Evolutionary conservation across 1,284 basidiomycete species (phyloP).

Genomic region (Malassezia psittaci): DNA sequence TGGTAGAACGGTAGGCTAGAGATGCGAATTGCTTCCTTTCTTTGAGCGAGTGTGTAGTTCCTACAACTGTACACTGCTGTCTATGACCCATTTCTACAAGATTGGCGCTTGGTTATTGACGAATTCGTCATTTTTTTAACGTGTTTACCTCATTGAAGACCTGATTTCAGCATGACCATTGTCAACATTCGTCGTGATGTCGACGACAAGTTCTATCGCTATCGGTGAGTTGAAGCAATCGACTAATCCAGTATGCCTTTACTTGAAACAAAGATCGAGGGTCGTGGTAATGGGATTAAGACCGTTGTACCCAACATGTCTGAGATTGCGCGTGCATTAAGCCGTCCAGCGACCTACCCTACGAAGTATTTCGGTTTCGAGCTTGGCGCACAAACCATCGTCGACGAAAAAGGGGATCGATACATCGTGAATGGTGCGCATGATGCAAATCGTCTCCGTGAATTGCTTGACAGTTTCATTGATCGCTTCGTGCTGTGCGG

Average conservation of each 20-base stretch:
- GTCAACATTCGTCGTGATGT: constrained; percentile 98
- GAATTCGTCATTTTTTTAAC: not conserved
- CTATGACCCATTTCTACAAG: not conserved
- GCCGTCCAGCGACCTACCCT: constrained; percentile 85
- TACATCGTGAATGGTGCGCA: constrained; percentile 99
- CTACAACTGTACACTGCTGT: not conserved
- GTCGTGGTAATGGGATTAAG: constrained; percentile 99
- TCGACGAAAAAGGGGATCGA: constrained; percentile 90
- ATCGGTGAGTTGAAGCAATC: constrained; percentile 20
- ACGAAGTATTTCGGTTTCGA: constrained; percentile 99
- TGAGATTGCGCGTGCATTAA: constrained; percentile 88
- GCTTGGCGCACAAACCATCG: constrained; percentile 90
- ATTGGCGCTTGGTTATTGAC: not conserved
- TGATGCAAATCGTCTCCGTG: constrained; percentile 78
- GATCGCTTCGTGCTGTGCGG: constrained; percentile 91
- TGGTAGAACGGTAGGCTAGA: too few species aligned
- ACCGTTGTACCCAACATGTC: constrained; percentile 77
- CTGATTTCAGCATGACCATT: constrained; percentile 52
- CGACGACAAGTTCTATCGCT: constrained; percentile 59
- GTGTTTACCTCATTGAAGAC: not conserved
- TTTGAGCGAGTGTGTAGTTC: not conserved
- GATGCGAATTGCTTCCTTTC: not conserved
- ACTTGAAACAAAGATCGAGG: constrained; percentile 91
- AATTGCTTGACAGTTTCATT: constrained; percentile 93
- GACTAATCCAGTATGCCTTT: constrained; percentile 68